Percentiles rank a stretch among this genome's conserved stretches.
These are phyloP conservation scores for Arxiozyma telluris DNA, from an alignment of 1,139 yeast species.

Conservation along the genomic window DNA sequence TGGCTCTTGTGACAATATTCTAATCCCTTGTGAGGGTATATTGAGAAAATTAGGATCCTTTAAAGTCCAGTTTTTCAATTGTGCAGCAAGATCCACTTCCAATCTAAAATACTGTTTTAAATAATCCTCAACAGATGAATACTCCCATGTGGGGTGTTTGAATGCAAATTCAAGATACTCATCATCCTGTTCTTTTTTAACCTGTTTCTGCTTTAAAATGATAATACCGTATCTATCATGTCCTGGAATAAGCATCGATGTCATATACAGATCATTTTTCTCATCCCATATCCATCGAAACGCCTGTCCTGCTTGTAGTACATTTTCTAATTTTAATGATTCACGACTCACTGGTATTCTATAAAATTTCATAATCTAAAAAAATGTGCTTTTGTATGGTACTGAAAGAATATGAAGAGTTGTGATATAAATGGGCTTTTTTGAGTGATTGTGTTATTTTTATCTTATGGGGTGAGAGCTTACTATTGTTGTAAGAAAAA, in stretches of 20 bases:
- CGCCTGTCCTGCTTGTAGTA: constrained; percentile 83
- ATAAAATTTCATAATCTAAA: background rate
- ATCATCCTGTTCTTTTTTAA: constrained; percentile 9
- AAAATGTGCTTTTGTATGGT: background rate
- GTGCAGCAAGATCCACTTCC: constrained; percentile 34
- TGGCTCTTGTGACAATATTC: constrained; percentile 87
- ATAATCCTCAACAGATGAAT: constrained; percentile 26
- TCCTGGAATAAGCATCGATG: constrained; percentile 20
- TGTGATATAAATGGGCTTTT: background rate
- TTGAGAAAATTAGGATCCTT: constrained; percentile 44
- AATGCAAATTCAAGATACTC: constrained; percentile 18
- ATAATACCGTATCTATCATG: constrained; percentile 27
- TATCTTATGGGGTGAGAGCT: background rate
- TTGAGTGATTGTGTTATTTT: background rate
- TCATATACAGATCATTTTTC: constrained; percentile 13
- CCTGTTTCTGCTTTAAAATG: constrained; percentile 27
- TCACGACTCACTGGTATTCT: constrained; percentile 4
- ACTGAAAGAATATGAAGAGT: background rate
- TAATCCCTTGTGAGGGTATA: constrained; percentile 46
- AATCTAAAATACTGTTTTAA: constrained; percentile 65
- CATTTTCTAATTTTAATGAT: constrained; percentile 58
- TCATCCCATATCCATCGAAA: constrained; percentile 37
- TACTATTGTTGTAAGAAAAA: no score
- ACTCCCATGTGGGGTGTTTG: constrained; percentile 9
- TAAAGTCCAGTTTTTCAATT: constrained; percentile 50